Conservation (phyloP, 768 basidiomycete genomes). For the Podaxis sp. region DNA sequence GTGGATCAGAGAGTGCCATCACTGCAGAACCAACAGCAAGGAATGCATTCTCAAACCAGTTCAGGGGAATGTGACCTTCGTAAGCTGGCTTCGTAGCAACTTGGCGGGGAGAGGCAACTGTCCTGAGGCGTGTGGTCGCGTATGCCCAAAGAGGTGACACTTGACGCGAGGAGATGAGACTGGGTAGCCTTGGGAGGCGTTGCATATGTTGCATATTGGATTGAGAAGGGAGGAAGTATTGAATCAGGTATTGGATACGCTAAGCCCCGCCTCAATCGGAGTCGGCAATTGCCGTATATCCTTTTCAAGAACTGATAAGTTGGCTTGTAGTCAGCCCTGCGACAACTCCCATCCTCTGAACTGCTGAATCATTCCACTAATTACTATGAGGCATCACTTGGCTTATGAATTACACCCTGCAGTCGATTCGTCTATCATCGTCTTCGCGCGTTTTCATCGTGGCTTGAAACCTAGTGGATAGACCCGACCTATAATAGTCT, state of each 20-base stretch:
- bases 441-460: neutral
- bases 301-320: neutral
- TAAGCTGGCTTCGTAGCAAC: conserved; percentile 51
- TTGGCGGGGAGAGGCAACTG: conserved; percentile 16
- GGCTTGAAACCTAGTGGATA: neutral
- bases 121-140: neutral
- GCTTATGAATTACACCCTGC: too few species aligned
- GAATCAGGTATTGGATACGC: neutral
- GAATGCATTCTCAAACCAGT: conserved; percentile 79
- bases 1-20: conserved; percentile 78
- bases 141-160: neutral
- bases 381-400: neutral
- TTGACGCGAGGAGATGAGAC: neutral
- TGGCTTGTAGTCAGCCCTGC: neutral
- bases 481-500: neutral
- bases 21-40: conserved; percentile 85
- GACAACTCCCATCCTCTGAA: neutral
- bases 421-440: neutral
- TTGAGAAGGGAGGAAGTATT: neutral
- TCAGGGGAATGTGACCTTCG: conserved; percentile 80
- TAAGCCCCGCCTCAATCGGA: neutral
- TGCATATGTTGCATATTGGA: neutral
- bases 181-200: neutral
- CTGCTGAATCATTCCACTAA: neutral
- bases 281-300: neutral